Conservation (phyloP, 2,329 filamentous ascomycete species). For the Botrytis sinoallii region DNA sequence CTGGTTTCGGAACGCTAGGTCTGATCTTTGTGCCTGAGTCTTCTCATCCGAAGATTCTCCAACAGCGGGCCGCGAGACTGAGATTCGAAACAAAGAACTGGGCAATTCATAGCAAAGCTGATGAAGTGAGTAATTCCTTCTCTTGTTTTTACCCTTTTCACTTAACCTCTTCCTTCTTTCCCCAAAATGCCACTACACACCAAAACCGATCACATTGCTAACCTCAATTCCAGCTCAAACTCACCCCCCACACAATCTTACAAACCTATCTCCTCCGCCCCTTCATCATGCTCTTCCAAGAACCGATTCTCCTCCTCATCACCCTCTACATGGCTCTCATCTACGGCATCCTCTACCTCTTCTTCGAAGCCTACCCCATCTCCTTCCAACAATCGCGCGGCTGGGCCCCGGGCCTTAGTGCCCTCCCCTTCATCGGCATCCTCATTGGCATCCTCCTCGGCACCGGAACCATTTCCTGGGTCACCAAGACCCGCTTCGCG, state of each 20-base stretch:
- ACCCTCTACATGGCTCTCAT: constrained; percentile 32
- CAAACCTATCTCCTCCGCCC: constrained; percentile 39
- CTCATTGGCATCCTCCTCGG: constrained; percentile 67
- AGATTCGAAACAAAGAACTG: constrained; percentile 43
- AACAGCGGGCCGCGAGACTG: constrained; percentile 46
- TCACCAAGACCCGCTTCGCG: constrained; percentile 64
- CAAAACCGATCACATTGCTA: background rate
- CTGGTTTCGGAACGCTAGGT: constrained; percentile 37
- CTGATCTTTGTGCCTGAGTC: constrained; percentile 11
- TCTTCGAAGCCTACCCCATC: constrained; percentile 48
- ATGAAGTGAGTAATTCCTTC: constrained; percentile 53
- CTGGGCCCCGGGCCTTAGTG: constrained; percentile 41
- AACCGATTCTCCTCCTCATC: constrained; percentile 33
- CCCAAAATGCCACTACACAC: constrained; percentile 54
- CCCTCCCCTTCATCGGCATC: constrained; percentile 33
- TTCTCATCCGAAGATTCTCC: constrained; percentile 40
- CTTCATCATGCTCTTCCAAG: constrained; percentile 40
- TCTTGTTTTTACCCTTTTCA: constrained; percentile 61
- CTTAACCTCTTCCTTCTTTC: constrained; percentile 62
- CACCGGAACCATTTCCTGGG: constrained; percentile 58
- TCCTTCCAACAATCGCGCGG: constrained; percentile 43
- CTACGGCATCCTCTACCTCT: constrained; percentile 38
- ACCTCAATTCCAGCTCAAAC: constrained; percentile 43
- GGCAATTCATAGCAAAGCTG: constrained; percentile 38
- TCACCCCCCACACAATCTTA: constrained; percentile 46